Conservation (phyloP, 257 asterid species). For the Rubia yunnanensis region DNA sequence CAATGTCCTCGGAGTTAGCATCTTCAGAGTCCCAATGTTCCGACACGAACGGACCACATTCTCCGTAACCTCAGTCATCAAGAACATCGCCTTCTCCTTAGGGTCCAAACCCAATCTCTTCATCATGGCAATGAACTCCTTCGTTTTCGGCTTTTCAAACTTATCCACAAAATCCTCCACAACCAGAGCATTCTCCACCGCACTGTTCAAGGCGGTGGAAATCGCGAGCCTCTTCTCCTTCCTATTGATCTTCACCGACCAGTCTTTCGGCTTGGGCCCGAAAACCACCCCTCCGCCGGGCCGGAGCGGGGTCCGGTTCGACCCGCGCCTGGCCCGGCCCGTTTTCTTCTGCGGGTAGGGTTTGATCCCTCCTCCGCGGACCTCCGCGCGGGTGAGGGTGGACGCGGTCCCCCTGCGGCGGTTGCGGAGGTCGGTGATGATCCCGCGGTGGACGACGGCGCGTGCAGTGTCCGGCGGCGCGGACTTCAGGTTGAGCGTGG, state of each 20-base stretch:
- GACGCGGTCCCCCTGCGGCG: conserved; percentile 95
- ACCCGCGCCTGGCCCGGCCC: conserved; percentile 88
- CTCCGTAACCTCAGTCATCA: conserved; percentile 71
- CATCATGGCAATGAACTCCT: conserved; percentile 69
- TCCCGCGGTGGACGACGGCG: conserved; percentile 94
- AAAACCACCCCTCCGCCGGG: conserved; percentile 95
- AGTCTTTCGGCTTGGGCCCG: conserved; percentile 93
- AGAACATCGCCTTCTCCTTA: conserved; percentile 62
- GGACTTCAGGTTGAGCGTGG: conserved; percentile 62
- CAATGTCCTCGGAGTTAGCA: conserved; percentile 88
- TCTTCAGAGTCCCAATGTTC: conserved; percentile 66
- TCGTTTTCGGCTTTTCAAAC: conserved; percentile 83
- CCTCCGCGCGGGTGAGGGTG: conserved; percentile 90
- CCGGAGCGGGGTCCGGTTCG: conserved; percentile 80
- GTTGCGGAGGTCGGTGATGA: conserved; percentile 82
- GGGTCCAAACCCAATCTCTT: conserved; percentile 82
- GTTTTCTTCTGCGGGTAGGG: conserved; percentile 89
- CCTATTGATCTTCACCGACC: conserved; percentile 80
- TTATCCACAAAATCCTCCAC: conserved; percentile 72
- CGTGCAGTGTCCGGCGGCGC: conserved; percentile 87
- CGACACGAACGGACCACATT: conserved; percentile 65
- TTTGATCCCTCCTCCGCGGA: conserved; percentile 81
- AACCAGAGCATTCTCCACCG: conserved; percentile 55
- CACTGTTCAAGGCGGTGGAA: conserved; percentile 82
- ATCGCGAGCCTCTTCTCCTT: conserved; percentile 84